These are phyloP conservation scores for Pseudogymnoascus sp. DNA, from an alignment of 2,329 filamentous ascomycete genomes.

Conservation along the genomic window DNA sequence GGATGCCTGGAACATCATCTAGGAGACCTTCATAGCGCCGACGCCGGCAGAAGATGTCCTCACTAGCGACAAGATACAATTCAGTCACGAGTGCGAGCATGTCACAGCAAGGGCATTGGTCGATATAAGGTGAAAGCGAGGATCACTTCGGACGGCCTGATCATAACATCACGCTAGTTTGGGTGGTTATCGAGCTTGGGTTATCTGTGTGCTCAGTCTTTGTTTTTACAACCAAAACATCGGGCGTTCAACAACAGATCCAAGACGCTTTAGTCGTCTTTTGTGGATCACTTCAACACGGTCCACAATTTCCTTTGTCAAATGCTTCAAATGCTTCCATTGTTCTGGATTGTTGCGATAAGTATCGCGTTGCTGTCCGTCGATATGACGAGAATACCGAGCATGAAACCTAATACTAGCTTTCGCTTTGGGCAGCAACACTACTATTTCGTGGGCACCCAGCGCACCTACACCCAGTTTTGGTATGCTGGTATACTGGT, in stretches of 20 bases:
- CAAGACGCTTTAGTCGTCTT: conserved; percentile 54
- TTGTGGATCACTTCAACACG: conserved; percentile 60
- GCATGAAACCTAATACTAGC: conserved; percentile 2
- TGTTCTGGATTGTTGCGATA: conserved; percentile 1
- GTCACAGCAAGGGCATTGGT: conserved; percentile 18
- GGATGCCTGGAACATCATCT: conserved; percentile 91
- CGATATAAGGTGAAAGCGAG: conserved; percentile 32
- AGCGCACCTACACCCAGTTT: not conserved
- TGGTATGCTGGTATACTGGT: not conserved
- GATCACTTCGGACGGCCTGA: conserved; percentile 40
- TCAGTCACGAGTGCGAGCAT: conserved; percentile 1
- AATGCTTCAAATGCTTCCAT: conserved; percentile 10
- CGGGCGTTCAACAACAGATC: conserved; percentile 69
- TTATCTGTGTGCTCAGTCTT: conserved; percentile 59
- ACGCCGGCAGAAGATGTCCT: conserved; percentile 6
- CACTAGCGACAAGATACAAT: conserved; percentile 3
- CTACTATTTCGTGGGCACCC: conserved; percentile 4
- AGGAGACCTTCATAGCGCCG: conserved; percentile 28
- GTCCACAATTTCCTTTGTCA: conserved; percentile 36
- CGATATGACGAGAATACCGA: not conserved
- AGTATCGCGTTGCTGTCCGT: conserved; percentile 3
- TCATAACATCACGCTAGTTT: conserved; percentile 63
- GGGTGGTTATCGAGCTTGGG: conserved; percentile 46
- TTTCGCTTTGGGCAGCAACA: conserved; percentile 1
- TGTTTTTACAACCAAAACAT: conserved; percentile 83